Evolutionary conservation across 1,284 basidiomycete genomes (phyloP).

Genomic region (Thelephora terrestris): DNA sequence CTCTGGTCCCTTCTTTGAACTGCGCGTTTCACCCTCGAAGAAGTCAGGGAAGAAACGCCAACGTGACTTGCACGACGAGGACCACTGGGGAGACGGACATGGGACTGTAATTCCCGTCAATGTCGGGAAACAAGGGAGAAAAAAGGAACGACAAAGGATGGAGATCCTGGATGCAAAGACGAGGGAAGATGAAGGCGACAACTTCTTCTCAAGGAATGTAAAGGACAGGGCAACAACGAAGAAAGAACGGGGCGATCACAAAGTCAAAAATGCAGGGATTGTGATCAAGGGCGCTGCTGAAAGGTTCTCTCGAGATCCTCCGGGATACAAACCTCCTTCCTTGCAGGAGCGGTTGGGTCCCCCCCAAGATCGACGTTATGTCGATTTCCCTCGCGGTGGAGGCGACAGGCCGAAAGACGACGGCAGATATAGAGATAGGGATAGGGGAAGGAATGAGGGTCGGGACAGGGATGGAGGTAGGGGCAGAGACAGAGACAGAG

Average conservation of each 20-base stretch:
- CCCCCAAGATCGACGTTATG: constrained; percentile 32
- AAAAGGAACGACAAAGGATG: constrained; percentile 48
- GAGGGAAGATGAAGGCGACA: constrained; percentile 39
- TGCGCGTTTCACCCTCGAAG: constrained; percentile 17
- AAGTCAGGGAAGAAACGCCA: constrained; percentile 11
- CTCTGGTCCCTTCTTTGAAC: constrained; percentile 65
- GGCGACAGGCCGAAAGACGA: constrained; percentile 7
- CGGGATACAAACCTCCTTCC: not conserved
- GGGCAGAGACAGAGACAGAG: constrained; percentile 9
- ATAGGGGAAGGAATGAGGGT: constrained; percentile 11
- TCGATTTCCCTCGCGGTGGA: constrained; percentile 14
- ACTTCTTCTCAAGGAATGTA: constrained; percentile 44
- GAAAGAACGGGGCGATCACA: constrained; percentile 4
- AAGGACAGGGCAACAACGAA: constrained; percentile 5
- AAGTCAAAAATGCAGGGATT: constrained; percentile 4
- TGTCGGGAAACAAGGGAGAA: constrained; percentile 53
- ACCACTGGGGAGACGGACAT: constrained; percentile 30
- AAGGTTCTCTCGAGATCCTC: constrained; percentile 7
- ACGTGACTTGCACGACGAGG: constrained; percentile 27
- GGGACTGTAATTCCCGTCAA: constrained; percentile 39
- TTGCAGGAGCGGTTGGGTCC: constrained; percentile 5
- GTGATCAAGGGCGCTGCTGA: constrained; percentile 8
- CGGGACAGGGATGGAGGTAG: constrained; percentile 12
- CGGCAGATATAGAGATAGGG: constrained; percentile 12
- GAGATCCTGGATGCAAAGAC: constrained; percentile 30